A percentile compares a stretch with the other conserved stretches of the same genome.
Evolutionary conservation across 164 flowering plant species (phyloP).

Genomic region (Chimonanthus salicifolius): DNA sequence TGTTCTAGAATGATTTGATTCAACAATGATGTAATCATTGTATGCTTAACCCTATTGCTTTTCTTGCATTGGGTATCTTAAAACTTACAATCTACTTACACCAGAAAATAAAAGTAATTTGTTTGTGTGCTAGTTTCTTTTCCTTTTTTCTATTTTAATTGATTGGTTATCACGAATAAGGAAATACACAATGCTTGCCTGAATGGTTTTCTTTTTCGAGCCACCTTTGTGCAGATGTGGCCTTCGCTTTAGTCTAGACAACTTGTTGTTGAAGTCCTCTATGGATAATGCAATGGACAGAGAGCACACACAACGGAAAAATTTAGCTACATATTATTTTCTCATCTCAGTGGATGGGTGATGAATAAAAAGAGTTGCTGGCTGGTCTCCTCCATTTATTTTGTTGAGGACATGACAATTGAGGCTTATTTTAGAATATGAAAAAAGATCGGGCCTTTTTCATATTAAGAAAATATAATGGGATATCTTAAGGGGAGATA

Average conservation of each 20-base stretch:
- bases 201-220: too few relatives aligned
- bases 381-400: too few relatives aligned
- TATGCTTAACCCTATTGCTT: not conserved
- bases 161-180: too few relatives aligned
- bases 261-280: not conserved
- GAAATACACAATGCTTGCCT: too few relatives aligned
- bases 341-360: not conserved
- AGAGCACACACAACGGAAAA: not conserved
- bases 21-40: not conserved
- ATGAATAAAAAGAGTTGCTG: not conserved
- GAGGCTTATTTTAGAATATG: too few relatives aligned
- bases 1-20: too few relatives aligned
- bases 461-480: too few relatives aligned
- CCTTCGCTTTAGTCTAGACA: not conserved
- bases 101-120: not conserved
- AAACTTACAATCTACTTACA: not conserved
- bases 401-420: too few relatives aligned
- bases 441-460: too few relatives aligned
- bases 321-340: not conserved
- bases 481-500: too few relatives aligned
- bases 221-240: not conserved
- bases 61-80: not conserved
- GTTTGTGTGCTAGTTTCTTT: not conserved
- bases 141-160: too few relatives aligned
- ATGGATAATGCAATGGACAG: not conserved